A percentile compares a stretch with the other conserved stretches of the same genome.
Conservation (phyloP, 176 grass and related monocot genomes). For the Aechmea fasciata region DNA sequence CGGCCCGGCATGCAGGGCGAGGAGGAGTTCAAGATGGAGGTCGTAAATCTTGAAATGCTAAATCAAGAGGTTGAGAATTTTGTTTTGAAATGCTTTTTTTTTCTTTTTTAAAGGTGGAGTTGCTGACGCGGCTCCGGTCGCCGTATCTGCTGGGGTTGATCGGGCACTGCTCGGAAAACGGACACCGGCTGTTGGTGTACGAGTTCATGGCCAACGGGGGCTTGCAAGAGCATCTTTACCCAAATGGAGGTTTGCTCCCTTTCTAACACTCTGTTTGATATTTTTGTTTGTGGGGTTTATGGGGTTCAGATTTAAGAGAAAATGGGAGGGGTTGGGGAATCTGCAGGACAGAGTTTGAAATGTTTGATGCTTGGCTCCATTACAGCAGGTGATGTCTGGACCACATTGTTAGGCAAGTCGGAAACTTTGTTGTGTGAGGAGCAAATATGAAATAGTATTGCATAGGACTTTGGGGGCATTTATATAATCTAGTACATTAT, state of each 20-base stretch:
- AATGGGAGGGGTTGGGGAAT: too few relatives aligned
- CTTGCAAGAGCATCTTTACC: constrained; percentile 97
- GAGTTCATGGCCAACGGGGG: constrained; percentile 99
- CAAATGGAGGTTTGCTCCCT: constrained; percentile 45
- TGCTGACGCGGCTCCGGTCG: constrained; percentile 71
- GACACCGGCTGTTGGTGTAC: constrained; percentile 77
- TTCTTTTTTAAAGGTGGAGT: constrained; percentile 50
- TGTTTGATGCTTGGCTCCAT: too few relatives aligned
- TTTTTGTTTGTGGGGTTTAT: background rate
- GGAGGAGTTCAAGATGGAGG: constrained; percentile 98
- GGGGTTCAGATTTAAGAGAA: background rate
- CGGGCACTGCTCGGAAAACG: constrained; percentile 81
- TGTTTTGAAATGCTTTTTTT: constrained; percentile 4
- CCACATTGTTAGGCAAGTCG: too few relatives aligned
- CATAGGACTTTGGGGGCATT: too few relatives aligned
- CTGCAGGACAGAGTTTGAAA: too few relatives aligned
- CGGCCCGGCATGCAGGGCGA: constrained; percentile 85
- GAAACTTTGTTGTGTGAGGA: too few relatives aligned
- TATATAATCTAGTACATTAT: too few relatives aligned
- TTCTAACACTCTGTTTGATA: background rate
- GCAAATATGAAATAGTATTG: too few relatives aligned
- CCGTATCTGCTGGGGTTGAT: constrained; percentile 67
- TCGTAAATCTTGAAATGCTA: constrained; percentile 7
- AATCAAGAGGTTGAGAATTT: background rate
- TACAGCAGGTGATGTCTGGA: too few relatives aligned